Base-by-base conservation (phyloP, 768 basidiomycete species). In the Amanita pseudoporphyria region DNA sequence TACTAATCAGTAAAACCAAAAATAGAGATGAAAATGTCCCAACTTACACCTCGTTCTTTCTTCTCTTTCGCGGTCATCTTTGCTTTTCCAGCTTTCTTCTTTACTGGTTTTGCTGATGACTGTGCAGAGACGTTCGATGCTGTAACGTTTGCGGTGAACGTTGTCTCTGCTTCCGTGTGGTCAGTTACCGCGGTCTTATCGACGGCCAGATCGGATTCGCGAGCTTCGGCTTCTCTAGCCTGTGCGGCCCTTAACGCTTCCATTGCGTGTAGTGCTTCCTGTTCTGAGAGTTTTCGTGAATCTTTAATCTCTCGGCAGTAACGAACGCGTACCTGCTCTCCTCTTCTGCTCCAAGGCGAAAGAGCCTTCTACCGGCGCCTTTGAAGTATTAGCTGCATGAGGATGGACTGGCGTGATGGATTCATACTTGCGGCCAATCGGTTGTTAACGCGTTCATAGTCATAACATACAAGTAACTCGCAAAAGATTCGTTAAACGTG, bases 371-470 rank as follows among this genome's bases (percentile, higher is more conserved):
- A 72, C 72, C 0, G 84, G 82, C 19, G 79, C 79, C 84, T 84
- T 50, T 40, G 21, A 1, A 42, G 32, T 7, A 21, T 31, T 26
- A 43, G 19, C n/a, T 28, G 26, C 3, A 28, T 28, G 26, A 7
- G 4, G 4, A 28, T 7, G 26, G 7, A 28, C 26, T 28, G 7
- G 26, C 3, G 4, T 7, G 3, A 28, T 72, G 31, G 13, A n/a
- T n/a, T n/a, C 16, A 51, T 53, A 84, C 90, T 74, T 93, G 85
- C 1, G 79, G 81, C 91, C 91, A 96, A 61, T 96, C 93, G 0
- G 82, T 82, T n/a, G 91, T 92, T 50, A 95, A 75, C 2, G 90
- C 82, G 60, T 94, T 92, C 90, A 97, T 95, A 61, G 89, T 85
- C 80, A 94, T 83, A 19, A 84, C 80, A 62, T 93, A 94, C 9